Evolutionary conservation across 495 filamentous ascomycete species (phyloP).

Genomic region (Penicillium manginii): DNA sequence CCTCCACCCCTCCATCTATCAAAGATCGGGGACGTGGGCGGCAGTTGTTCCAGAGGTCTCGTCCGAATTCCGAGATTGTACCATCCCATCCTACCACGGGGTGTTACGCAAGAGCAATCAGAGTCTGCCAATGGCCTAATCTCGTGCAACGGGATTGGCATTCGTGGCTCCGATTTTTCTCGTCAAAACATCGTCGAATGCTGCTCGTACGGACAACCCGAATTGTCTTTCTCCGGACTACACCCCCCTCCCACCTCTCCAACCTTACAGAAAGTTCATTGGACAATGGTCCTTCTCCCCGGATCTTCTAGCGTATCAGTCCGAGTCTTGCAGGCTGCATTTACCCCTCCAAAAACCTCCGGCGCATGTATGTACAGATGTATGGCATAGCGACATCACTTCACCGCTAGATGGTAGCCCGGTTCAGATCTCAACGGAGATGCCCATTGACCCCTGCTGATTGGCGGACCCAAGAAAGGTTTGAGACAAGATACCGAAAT

Average conservation of each 20-base stretch:
- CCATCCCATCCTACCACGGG: slow-evolving; percentile 8
- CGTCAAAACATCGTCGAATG: neutral
- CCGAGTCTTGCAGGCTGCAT: neutral
- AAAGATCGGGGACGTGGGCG: neutral
- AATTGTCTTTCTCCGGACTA: neutral
- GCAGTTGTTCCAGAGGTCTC: neutral
- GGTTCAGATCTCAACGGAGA: slow-evolving; percentile 18
- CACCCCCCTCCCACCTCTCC: neutral
- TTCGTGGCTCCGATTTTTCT: slow-evolving; percentile 6
- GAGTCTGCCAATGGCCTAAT: neutral
- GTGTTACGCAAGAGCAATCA: slow-evolving; percentile 7
- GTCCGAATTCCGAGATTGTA: slow-evolving; percentile 1
- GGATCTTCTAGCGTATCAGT: neutral
- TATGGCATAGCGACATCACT: slow-evolving; percentile 20
- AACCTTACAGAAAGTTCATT: neutral
- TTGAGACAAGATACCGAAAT: slow-evolving; percentile 15
- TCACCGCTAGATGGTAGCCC: slow-evolving; percentile 34
- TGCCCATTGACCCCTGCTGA: slow-evolving; percentile 5
- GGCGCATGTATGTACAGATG: slow-evolving; percentile 2
- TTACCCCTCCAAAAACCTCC: slow-evolving; percentile 7
- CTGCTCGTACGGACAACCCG: neutral
- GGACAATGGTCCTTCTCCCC: neutral
- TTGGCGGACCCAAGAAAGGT: slow-evolving; percentile 13
- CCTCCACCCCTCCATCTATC: too few relatives aligned
- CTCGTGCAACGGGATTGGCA: slow-evolving; percentile 7